Evolutionary conservation across 1,139 yeast genomes (phyloP).

Genomic region (Taiozyma onychis): DNA sequence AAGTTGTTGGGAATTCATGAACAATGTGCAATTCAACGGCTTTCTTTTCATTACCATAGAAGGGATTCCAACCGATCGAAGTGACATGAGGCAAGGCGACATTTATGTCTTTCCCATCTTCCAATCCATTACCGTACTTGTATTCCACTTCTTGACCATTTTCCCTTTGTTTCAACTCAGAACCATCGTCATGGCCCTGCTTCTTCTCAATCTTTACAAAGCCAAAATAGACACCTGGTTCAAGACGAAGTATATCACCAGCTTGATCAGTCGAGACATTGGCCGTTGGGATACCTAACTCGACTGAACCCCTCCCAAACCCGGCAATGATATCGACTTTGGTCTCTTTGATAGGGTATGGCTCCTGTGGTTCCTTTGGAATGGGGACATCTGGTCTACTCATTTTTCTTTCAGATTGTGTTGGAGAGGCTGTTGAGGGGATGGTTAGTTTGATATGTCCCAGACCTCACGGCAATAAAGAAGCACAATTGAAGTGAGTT

Average conservation of each 20-base stretch:
- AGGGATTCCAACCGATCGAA: constrained; percentile 97
- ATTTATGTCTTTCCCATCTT: constrained; percentile 33
- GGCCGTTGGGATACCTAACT: constrained; percentile 94
- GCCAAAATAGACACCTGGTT: constrained; percentile 91
- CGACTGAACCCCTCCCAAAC: constrained; percentile 92
- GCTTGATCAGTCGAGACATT: constrained; percentile 65
- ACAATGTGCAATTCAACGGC: constrained; percentile 87
- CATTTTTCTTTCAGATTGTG: constrained; percentile 7
- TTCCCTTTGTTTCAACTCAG: constrained; percentile 22
- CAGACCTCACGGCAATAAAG: neutral
- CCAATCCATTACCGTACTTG: constrained; percentile 55
- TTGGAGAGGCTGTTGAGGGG: no score
- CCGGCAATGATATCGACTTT: constrained; percentile 68
- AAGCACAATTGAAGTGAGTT: neutral
- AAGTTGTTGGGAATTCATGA: constrained; percentile 58
- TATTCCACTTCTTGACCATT: constrained; percentile 42
- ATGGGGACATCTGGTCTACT: constrained; percentile 24
- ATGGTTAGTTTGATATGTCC: neutral
- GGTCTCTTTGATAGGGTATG: constrained; percentile 59
- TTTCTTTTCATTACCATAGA: constrained; percentile 69
- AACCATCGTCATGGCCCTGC: constrained; percentile 3
- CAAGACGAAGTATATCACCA: constrained; percentile 36
- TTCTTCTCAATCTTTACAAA: constrained; percentile 42
- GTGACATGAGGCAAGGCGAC: constrained; percentile 77
- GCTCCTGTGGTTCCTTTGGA: constrained; percentile 47